phyloP scores from a whole-genome alignment of 2,329 filamentous ascomycete species.

The Exophiala calicioides region DNA sequence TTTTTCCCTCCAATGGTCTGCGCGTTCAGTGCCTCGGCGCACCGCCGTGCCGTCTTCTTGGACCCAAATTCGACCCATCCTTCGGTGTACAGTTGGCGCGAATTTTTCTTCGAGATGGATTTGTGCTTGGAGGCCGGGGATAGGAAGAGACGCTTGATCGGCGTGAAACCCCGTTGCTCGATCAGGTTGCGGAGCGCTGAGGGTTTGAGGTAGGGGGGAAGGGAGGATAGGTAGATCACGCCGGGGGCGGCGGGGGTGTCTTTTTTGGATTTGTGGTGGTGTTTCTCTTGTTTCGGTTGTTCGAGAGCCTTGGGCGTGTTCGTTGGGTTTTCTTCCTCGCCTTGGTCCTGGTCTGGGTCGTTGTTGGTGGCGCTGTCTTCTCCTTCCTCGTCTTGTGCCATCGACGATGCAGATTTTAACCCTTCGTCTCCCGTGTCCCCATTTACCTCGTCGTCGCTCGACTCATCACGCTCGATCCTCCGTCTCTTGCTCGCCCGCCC shows the following conservation, averaged over 20 bases:
- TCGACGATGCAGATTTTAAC: no score
- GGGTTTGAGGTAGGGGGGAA: constrained; percentile 52
- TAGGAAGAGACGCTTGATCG: constrained; percentile 48
- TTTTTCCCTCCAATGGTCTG: constrained; percentile 46
- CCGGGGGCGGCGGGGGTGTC: constrained; percentile 34
- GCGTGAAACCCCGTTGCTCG: constrained; percentile 42
- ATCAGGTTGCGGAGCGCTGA: constrained; percentile 47
- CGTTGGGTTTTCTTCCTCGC: constrained; percentile 44
- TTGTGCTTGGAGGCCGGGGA: constrained; percentile 39
- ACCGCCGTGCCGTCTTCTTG: constrained; percentile 47
- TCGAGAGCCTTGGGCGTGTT: no score
- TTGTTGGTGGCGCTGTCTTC: no score
- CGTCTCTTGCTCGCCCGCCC: constrained; percentile 24
- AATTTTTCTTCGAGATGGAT: constrained; percentile 38
- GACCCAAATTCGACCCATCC: constrained; percentile 52
- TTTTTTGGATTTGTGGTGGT: constrained; percentile 37
- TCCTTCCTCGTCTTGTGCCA: background rate
- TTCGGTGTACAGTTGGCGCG: constrained; percentile 46
- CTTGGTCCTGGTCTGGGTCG: background rate
- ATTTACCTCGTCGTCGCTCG: constrained; percentile 38
- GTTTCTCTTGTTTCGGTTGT: constrained; percentile 37
- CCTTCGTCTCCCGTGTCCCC: constrained; percentile 50
- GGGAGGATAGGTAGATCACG: constrained; percentile 48
- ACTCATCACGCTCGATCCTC: constrained; percentile 22
- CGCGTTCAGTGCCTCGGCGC: constrained; percentile 49